Evolutionary conservation across 352 stramenopile species (phyloP).

Genomic region (Globisporangium recalcitrans): DNA sequence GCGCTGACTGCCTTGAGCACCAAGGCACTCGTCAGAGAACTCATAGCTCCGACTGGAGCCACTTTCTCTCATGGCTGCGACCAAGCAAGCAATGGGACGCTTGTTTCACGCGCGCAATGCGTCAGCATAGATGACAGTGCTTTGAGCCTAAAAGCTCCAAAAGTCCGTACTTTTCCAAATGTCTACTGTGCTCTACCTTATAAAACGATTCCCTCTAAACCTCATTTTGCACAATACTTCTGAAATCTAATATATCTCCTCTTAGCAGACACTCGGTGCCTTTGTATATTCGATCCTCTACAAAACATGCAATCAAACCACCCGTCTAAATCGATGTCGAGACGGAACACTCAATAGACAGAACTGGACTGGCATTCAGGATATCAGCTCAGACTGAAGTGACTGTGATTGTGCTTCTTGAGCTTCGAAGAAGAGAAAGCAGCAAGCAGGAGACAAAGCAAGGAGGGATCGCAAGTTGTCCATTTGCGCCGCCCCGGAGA

Average conservation of each 20-base stretch:
- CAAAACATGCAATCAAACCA: no score
- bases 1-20: no score
- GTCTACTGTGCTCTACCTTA: background rate
- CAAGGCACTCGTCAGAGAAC: no score
- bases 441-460: no score
- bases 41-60: no score
- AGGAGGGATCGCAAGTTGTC: background rate
- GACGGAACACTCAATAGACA: background rate
- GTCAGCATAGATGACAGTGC: no score
- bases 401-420: conserved; percentile 10
- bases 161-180: background rate
- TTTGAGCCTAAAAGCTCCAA: no score
- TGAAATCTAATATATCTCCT: background rate
- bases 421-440: conserved; percentile 9
- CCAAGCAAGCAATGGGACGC: no score
- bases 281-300: background rate
- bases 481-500: background rate
- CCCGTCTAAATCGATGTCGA: no score
- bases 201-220: background rate
- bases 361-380: background rate
- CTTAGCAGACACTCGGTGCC: background rate
- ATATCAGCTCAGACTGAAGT: conserved; percentile 1
- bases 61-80: no score
- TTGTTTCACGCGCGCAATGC: no score
- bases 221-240: background rate